Evolutionary conservation across 2,329 filamentous ascomycete species (phyloP).

Genomic region (Balansia obtecta): DNA sequence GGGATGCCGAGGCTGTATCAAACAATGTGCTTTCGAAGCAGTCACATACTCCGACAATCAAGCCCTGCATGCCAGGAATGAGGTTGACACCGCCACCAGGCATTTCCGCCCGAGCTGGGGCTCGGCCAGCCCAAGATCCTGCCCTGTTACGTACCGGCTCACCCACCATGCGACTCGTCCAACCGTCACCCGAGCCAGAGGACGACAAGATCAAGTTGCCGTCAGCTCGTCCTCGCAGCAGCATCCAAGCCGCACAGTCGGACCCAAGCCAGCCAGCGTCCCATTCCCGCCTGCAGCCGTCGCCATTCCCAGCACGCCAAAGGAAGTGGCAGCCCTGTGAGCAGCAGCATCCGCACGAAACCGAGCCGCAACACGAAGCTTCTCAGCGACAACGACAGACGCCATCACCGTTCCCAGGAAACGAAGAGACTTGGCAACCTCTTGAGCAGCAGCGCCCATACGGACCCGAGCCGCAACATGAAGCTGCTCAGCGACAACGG

Average conservation of each 20-base stretch:
- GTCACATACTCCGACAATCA: background rate
- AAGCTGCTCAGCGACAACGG: background rate
- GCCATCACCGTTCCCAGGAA: background rate
- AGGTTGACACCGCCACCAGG: conserved; percentile 1
- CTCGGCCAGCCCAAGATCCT: conserved; percentile 9
- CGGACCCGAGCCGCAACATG: background rate
- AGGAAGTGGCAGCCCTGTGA: background rate
- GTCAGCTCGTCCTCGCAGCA: conserved; percentile 1
- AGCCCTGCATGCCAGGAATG: background rate
- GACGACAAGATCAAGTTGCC: conserved; percentile 11
- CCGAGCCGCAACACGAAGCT: background rate
- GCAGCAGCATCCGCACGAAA: background rate
- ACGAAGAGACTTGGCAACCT: too few species aligned
- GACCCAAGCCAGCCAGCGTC: background rate
- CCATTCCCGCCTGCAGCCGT: background rate
- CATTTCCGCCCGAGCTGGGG: background rate
- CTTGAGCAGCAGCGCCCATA: background rate
- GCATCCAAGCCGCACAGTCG: background rate
- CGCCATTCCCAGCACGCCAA: background rate
- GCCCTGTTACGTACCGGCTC: conserved; percentile 15
- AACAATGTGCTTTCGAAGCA: conserved; percentile 1
- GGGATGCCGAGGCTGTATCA: conserved; percentile 27
- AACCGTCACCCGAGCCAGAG: conserved; percentile 20
- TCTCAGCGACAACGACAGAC: background rate
- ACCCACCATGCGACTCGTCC: conserved; percentile 25